phyloP scores from a whole-genome alignment of 768 basidiomycete genomes.

The Calocybe indica region DNA sequence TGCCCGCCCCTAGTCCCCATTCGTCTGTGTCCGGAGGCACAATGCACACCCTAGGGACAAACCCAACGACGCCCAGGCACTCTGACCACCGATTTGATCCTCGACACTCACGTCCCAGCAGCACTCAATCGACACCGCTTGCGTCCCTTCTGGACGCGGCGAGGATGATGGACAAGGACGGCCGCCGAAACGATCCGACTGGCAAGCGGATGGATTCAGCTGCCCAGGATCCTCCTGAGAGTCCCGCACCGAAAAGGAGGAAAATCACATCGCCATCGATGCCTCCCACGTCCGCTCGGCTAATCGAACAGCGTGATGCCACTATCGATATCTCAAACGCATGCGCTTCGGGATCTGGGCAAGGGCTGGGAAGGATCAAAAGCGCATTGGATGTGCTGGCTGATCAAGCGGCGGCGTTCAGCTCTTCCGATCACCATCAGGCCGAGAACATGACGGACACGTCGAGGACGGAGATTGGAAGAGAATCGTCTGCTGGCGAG shows the following conservation, averaged over 20 bases:
- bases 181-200: conserved; percentile 14
- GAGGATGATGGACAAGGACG: conserved; percentile 40
- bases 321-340: conserved; percentile 1
- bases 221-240: conserved; percentile 24
- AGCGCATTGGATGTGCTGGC: conserved; percentile 70
- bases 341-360: conserved; percentile 5
- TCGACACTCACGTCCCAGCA: conserved; percentile 1
- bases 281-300: conserved; percentile 1
- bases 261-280: conserved; percentile 13
- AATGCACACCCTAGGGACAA: conserved; percentile 5
- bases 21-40: background rate
- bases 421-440: conserved; percentile 22
- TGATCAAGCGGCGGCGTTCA: conserved; percentile 60
- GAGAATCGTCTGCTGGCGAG: background rate
- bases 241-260: conserved; percentile 27
- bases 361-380: conserved; percentile 24
- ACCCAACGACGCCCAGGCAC: too few relatives aligned
- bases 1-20: too few relatives aligned
- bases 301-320: conserved; percentile 1
- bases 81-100: too few relatives aligned
- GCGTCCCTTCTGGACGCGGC: conserved; percentile 57
- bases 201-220: conserved; percentile 16
- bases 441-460: background rate
- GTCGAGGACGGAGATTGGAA: too few relatives aligned
- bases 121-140: conserved; percentile 30